These are phyloP conservation scores for Urtica urens DNA, from an alignment of 306 rosid genomes.

Conservation along the genomic window DNA sequence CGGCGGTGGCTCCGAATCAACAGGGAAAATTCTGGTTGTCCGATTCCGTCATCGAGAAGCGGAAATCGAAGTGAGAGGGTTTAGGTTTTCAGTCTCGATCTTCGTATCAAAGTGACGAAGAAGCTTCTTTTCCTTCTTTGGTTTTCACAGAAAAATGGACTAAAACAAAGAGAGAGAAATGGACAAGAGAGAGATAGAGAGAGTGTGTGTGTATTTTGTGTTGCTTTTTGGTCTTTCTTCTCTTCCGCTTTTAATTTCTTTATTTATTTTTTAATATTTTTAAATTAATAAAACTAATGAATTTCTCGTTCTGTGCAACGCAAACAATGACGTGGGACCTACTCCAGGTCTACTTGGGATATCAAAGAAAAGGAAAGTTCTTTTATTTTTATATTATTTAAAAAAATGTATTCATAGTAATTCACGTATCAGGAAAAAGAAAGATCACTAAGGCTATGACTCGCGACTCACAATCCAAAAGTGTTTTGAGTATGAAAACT, in stretches of 20 bases:
- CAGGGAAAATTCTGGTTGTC: neutral
- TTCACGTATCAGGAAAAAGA: no score
- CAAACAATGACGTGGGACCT: slow-evolving; percentile 2
- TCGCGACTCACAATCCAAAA: no score
- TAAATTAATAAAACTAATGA: neutral
- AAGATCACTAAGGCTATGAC: no score
- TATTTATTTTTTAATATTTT: neutral
- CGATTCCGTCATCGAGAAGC: slow-evolving; percentile 1
- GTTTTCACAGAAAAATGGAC: neutral
- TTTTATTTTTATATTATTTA: no score
- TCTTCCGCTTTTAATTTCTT: neutral
- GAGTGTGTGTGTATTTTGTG: no score
- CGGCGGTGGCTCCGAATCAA: neutral
- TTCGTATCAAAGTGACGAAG: neutral
- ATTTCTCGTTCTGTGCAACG: neutral
- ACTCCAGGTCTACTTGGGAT: neutral
- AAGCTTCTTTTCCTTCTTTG: no score
- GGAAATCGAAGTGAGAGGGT: neutral
- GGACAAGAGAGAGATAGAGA: neutral
- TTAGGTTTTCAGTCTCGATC: no score
- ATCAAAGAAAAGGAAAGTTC: neutral
- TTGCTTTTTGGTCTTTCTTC: neutral
- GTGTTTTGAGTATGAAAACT: no score
- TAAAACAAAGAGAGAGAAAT: neutral
- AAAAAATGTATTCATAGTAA: no score